These are phyloP conservation scores for Malassezia globosa DNA, from an alignment of 1,284 basidiomycete species.

Conservation along the genomic window DNA sequence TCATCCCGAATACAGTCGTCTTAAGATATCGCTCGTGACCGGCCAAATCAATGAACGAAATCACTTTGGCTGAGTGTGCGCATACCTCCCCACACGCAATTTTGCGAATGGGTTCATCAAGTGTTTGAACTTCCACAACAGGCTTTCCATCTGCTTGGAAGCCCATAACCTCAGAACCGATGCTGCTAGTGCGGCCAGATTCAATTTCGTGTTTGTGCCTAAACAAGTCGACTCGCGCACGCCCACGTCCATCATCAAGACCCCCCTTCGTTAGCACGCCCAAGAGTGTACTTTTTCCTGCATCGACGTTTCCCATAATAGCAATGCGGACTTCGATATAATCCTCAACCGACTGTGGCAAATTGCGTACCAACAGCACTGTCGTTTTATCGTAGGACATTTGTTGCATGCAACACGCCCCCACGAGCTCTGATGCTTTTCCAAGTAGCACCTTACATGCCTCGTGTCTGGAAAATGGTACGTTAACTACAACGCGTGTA, in stretches of 20 bases:
- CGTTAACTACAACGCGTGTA: background rate
- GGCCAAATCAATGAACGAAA: slow-evolving; percentile 64
- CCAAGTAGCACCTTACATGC: background rate
- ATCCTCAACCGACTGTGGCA: slow-evolving; percentile 35
- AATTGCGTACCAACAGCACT: slow-evolving; percentile 18
- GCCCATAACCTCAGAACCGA: slow-evolving; percentile 76
- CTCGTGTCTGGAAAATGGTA: background rate
- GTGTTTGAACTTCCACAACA: slow-evolving; percentile 20
- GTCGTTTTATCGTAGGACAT: slow-evolving; percentile 8
- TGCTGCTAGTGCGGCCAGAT: slow-evolving; percentile 81
- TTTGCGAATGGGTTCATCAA: slow-evolving; percentile 26
- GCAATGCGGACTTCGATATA: slow-evolving; percentile 74
- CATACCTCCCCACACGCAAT: slow-evolving; percentile 85
- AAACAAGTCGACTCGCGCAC: slow-evolving; percentile 81
- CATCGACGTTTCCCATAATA: slow-evolving; percentile 74
- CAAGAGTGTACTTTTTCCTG: slow-evolving; percentile 85
- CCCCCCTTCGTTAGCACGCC: slow-evolving; percentile 65
- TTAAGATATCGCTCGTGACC: slow-evolving; percentile 52
- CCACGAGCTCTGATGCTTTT: background rate
- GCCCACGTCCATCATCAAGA: slow-evolving; percentile 86
- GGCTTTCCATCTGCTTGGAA: slow-evolving; percentile 31
- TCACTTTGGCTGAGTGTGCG: slow-evolving; percentile 73
- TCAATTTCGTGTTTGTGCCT: slow-evolving; percentile 96
- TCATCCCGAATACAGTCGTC: slow-evolving; percentile 88
- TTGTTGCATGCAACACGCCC: background rate